Evolutionary conservation across 345 rosid genomes (phyloP).

Genomic region (Eucalyptus marginata): DNA sequence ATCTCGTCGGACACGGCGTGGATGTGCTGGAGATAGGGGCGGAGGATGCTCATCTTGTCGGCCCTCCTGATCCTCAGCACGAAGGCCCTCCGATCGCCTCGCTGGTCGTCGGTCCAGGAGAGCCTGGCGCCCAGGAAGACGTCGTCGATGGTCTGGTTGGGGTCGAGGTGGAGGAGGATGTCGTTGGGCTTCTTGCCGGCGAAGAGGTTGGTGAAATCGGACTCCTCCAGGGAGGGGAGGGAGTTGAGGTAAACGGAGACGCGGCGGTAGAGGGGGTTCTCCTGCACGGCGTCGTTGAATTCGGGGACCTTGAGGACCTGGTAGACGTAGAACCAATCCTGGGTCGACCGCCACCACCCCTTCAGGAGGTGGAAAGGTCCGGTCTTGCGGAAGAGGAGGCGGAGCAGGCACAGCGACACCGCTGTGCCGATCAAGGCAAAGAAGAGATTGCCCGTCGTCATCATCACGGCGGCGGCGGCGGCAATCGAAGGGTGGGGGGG

Average conservation of each 20-base stretch:
- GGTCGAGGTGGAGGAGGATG: constrained; percentile 54
- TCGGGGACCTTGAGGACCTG: constrained; percentile 71
- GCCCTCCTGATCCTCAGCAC: constrained; percentile 65
- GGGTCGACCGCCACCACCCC: not conserved
- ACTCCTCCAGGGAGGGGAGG: constrained; percentile 56
- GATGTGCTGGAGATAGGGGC: constrained; percentile 83
- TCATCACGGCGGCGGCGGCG: not conserved
- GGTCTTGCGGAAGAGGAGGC: not conserved
- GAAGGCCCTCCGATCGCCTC: constrained; percentile 7
- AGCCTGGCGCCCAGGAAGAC: constrained; percentile 66
- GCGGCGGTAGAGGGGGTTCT: constrained; percentile 45
- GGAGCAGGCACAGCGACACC: not conserved
- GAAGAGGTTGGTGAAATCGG: constrained; percentile 78
- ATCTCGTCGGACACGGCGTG: constrained; percentile 68
- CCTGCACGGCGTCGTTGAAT: constrained; percentile 46
- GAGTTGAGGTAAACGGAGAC: constrained; percentile 49
- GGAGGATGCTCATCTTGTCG: constrained; percentile 71
- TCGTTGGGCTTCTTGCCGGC: constrained; percentile 51
- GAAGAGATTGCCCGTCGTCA: not conserved
- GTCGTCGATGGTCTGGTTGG: constrained; percentile 55
- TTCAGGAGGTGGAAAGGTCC: not conserved
- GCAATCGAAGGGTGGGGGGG: not conserved
- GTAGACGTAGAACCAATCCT: constrained; percentile 2
- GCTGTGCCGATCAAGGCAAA: not conserved
- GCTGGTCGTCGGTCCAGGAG: constrained; percentile 49